Evolutionary conservation across 2,329 filamentous ascomycete species (phyloP).

Genomic region (Metarhizium album): DNA sequence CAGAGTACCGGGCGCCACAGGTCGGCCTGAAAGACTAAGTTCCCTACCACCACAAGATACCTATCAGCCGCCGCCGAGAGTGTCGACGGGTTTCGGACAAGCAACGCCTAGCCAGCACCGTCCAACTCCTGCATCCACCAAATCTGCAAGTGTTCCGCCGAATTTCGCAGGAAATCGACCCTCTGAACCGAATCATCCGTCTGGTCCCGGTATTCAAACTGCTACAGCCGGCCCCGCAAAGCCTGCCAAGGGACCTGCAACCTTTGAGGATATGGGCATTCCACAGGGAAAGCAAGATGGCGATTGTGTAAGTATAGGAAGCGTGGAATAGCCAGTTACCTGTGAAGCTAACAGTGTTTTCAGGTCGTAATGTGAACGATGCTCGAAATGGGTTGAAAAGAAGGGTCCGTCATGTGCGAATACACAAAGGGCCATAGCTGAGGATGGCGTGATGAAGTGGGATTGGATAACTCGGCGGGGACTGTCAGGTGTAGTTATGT

Average conservation of each 20-base stretch:
- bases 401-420: neutral
- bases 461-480: neutral
- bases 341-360: neutral
- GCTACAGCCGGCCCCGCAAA: constrained; percentile 22
- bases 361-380: constrained; percentile 5
- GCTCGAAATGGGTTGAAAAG: neutral
- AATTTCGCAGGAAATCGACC: constrained; percentile 13
- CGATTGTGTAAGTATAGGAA: constrained; percentile 64
- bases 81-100: constrained; percentile 11
- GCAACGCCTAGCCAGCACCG: constrained; percentile 10
- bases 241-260: constrained; percentile 70
- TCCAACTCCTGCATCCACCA: constrained; percentile 13
- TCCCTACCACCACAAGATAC: constrained; percentile 19
- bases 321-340: neutral
- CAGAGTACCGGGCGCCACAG: constrained; percentile 19
- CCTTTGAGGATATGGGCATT: constrained; percentile 98
- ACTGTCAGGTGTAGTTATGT: neutral
- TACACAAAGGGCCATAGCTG: neutral
- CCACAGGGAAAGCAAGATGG: constrained; percentile 71
- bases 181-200: constrained; percentile 1
- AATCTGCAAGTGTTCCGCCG: constrained; percentile 28
- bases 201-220: constrained; percentile 18
- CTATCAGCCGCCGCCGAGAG: constrained; percentile 11
- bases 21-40: constrained; percentile 22
- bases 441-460: neutral